A percentile compares a stretch with the other conserved stretches of the same genome.
phyloP scores from a whole-genome alignment of 257 asterid genomes.

The Plantago elongata region DNA sequence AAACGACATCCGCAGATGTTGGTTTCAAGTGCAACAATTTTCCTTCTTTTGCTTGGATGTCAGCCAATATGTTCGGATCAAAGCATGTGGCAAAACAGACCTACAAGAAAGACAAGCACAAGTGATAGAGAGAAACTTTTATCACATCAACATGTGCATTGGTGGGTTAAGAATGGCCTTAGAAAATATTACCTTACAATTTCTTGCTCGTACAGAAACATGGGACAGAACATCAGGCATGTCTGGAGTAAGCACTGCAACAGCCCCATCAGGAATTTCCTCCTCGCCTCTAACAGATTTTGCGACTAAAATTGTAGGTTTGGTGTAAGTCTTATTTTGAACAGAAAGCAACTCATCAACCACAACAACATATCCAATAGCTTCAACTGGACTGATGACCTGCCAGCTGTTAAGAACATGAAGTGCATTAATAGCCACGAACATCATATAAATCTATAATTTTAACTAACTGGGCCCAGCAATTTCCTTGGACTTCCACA shows the following conservation, averaged over 20 bases:
- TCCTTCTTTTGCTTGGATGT: slow-evolving; percentile 65
- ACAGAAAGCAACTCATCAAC: slow-evolving; percentile 88
- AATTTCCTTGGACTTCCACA: background rate
- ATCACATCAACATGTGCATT: slow-evolving; percentile 10
- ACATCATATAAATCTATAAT: slow-evolving; percentile 15
- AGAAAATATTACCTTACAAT: slow-evolving; percentile 63
- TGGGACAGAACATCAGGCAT: slow-evolving; percentile 99
- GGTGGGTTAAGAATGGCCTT: slow-evolving; percentile 9
- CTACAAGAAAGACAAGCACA: slow-evolving; percentile 34
- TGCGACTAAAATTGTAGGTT: slow-evolving; percentile 86
- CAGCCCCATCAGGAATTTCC: slow-evolving; percentile 96
- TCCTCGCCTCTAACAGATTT: slow-evolving; percentile 95
- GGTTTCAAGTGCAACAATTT: slow-evolving; percentile 71
- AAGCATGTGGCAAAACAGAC: slow-evolving; percentile 98
- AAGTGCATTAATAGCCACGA: slow-evolving; percentile 20
- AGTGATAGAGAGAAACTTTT: slow-evolving; percentile 8
- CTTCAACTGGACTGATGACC: slow-evolving; percentile 97
- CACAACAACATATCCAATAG: slow-evolving; percentile 85
- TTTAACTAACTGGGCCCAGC: background rate
- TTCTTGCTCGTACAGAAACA: slow-evolving; percentile 99
- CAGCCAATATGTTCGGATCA: slow-evolving; percentile 60
- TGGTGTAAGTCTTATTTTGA: slow-evolving; percentile 68
- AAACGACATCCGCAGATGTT: slow-evolving; percentile 76
- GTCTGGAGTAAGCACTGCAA: slow-evolving; percentile 94
- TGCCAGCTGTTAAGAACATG: slow-evolving; percentile 75